Conservation (phyloP, 176 grass and related monocot species). For the Aegilops bicornis region DNA sequence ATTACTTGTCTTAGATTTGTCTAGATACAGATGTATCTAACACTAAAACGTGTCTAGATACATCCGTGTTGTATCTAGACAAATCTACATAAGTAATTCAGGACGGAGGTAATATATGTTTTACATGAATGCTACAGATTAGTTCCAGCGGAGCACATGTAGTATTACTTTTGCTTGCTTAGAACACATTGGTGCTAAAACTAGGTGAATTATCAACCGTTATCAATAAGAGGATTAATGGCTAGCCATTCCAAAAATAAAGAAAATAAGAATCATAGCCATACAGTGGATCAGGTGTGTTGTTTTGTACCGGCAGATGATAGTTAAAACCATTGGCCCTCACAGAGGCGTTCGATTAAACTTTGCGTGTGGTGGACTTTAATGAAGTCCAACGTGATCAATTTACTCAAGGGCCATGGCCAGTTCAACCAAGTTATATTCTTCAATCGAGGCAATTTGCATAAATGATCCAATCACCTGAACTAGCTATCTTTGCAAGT, state of each 20-base stretch:
- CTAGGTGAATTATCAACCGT: neutral
- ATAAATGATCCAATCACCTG: neutral
- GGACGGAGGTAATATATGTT: too few relatives aligned
- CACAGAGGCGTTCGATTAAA: neutral
- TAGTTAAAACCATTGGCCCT: neutral
- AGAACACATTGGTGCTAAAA: neutral
- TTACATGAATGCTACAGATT: neutral
- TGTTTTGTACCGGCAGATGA: neutral
- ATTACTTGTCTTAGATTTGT: too few relatives aligned
- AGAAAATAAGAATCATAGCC: neutral
- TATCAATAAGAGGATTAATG: neutral
- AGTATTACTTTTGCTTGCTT: neutral
- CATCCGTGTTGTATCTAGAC: too few relatives aligned
- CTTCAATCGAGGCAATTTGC: neutral
- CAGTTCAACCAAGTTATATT: neutral
- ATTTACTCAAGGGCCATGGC: neutral
- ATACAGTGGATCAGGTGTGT: neutral
- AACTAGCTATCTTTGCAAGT: neutral
- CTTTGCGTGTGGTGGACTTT: neutral
- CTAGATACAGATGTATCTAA: too few relatives aligned
- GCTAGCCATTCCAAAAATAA: neutral
- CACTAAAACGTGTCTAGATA: too few relatives aligned
- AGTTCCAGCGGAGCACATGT: neutral
- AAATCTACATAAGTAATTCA: too few relatives aligned
- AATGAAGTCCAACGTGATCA: neutral